phyloP scores from a whole-genome alignment of 495 filamentous ascomycete genomes.

The Podospora bellae-mahoneyi region DNA sequence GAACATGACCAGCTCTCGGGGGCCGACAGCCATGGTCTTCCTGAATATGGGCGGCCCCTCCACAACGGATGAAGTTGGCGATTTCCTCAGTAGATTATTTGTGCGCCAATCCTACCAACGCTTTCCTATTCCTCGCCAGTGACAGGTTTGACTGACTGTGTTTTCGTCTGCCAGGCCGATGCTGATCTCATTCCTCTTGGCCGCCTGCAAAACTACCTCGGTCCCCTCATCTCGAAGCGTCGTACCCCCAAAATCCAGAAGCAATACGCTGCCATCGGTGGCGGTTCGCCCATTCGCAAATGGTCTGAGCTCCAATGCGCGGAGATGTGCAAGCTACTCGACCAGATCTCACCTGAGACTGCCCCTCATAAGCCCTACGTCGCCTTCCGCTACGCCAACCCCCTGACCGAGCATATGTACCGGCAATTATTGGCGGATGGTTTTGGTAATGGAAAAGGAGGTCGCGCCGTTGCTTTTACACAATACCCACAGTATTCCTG shows the following conservation, averaged over 20 bases:
- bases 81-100: conserved; percentile 92
- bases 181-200: conserved; percentile 95
- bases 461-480: conserved; percentile 92
- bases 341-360: conserved; percentile 82
- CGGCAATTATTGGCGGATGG: conserved; percentile 76
- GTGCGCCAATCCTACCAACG: conserved; percentile 39
- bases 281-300: conserved; percentile 93
- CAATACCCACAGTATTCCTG: conserved; percentile 99
- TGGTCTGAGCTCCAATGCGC: conserved; percentile 93
- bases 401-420: conserved; percentile 93
- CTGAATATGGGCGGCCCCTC: conserved; percentile 99
- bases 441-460: conserved; percentile 79
- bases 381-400: conserved; percentile 94
- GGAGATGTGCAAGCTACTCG: conserved; percentile 95
- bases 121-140: not conserved
- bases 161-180: conserved; percentile 62
- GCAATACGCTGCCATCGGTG: conserved; percentile 93
- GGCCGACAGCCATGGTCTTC: conserved; percentile 93
- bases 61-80: conserved; percentile 78
- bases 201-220: conserved; percentile 84
- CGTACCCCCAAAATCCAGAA: conserved; percentile 93
- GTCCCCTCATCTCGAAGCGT: conserved; percentile 76
- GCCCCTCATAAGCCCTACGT: conserved; percentile 98
- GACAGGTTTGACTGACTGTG: not conserved
- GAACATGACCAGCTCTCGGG: conserved; percentile 51